Base-by-base conservation (phyloP, 2,329 filamentous ascomycete genomes). In the Aspergillus tanneri region DNA sequence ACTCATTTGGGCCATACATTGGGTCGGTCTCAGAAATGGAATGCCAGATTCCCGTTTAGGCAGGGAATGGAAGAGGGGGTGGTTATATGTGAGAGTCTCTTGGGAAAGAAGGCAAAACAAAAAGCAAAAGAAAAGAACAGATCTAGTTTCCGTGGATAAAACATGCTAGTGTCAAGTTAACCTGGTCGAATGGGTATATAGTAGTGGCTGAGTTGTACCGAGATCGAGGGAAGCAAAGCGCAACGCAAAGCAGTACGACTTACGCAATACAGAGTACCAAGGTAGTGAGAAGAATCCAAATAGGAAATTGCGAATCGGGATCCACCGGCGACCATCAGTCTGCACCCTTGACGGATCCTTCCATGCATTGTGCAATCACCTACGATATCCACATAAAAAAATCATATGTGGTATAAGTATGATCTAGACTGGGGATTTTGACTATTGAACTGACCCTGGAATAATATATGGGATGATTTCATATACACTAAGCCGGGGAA, bases 271-370 rank as follows among this genome's bases (percentile, higher is more conserved):
- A n/a, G n/a, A n/a, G n/a, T n/a, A n/a, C n/a, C n/a, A n/a, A n/a
- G n/a, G n/a, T n/a, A n/a, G n/a, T n/a, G n/a, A n/a, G n/a, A n/a
- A 16, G n/a, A 5, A 23, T 32, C 34, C 35, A 39, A 39, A 40
- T 19, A 21, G 37, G 21, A 46, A 46, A 46, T 28, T 24, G 28
- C 37, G 35, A 47, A 41, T 47, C 37, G 36, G 45, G 45, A 27
- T 23, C 37, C 45, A 36, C 38, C 9, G 16, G 5, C 45, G 36
- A 32, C 37, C 45, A 41, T 38, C 23, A 25, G 30, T 37, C 44
- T 16, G 30, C n/a, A 27, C 27, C 25, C 36, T 45, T 54, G 55
- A 50, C 48, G 53, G 52, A 56, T 56, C 46, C 45, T 49, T 47
- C 27, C 42, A 24, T 52, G 55, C 49, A 57, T 54, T 50, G n/a